Conservation (phyloP, 2,329 filamentous ascomycete genomes). For the Aspergillus pseudotamarii region DNA sequence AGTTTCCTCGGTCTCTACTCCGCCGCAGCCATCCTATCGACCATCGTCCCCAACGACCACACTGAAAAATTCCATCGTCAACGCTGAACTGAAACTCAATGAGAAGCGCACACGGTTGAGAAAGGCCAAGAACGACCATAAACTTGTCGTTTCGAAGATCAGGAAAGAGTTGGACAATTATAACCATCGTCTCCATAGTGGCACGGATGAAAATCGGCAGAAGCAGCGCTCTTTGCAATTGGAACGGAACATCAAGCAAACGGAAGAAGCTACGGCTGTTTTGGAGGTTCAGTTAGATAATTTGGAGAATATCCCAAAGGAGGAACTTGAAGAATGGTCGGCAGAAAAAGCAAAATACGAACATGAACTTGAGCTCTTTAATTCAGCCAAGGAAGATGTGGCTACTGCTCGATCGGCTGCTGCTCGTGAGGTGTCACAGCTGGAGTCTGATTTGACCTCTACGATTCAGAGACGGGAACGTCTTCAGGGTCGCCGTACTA, state of each 20-base stretch:
- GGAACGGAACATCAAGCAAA: constrained; percentile 64
- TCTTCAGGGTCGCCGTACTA: constrained; percentile 58
- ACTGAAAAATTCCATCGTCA: constrained; percentile 65
- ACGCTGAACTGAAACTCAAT: constrained; percentile 62
- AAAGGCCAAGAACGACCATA: constrained; percentile 64
- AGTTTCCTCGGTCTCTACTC: constrained; percentile 47
- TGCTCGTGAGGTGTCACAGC: constrained; percentile 54
- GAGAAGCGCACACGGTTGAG: constrained; percentile 62
- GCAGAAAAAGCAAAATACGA: constrained; percentile 59
- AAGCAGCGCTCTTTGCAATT: constrained; percentile 64
- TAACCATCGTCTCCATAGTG: constrained; percentile 60
- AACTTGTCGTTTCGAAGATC: constrained; percentile 58
- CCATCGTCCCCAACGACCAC: constrained; percentile 68
- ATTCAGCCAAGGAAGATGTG: constrained; percentile 54
- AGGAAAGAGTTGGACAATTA: constrained; percentile 64
- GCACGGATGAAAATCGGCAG: constrained; percentile 64
- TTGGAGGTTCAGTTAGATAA: constrained; percentile 58
- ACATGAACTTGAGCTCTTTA: constrained; percentile 55
- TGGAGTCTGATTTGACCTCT: constrained; percentile 57
- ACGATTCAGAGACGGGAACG: constrained; percentile 62
- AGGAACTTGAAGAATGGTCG: constrained; percentile 57
- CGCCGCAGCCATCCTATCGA: constrained; percentile 60
- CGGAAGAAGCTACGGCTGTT: constrained; percentile 62
- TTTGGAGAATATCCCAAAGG: constrained; percentile 59
- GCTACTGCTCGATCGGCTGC: constrained; percentile 53